phyloP scores from a whole-genome alignment of 352 stramenopile genomes.

The Lagenidium giganteum region DNA sequence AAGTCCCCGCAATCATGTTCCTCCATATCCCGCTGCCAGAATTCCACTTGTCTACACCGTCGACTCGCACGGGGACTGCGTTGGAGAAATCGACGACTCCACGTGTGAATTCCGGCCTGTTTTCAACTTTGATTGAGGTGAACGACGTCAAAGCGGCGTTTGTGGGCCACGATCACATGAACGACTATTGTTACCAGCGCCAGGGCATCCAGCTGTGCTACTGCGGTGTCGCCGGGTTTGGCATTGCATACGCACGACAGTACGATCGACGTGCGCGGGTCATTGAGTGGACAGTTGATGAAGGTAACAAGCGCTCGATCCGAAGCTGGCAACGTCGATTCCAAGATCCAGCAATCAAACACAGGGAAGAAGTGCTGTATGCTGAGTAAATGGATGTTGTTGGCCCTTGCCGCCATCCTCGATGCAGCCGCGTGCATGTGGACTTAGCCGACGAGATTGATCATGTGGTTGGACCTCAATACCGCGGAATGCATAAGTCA shows the following conservation, averaged over 20 bases:
- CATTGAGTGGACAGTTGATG: conserved; percentile 50
- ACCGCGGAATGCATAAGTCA: too few relatives aligned
- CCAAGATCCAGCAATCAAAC: not conserved
- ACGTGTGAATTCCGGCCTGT: conserved; percentile 34
- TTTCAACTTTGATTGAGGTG: conserved; percentile 33
- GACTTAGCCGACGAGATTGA: too few relatives aligned
- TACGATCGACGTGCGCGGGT: conserved; percentile 32
- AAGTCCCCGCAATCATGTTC: conserved; percentile 51
- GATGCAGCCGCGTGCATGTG: too few relatives aligned
- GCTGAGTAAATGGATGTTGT: too few relatives aligned
- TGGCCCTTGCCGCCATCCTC: too few relatives aligned
- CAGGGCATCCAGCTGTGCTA: conserved; percentile 48
- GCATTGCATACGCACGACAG: conserved; percentile 24
- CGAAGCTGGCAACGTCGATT: conserved; percentile 24
- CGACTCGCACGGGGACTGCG: conserved; percentile 28
- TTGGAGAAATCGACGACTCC: conserved; percentile 31
- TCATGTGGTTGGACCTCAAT: too few relatives aligned
- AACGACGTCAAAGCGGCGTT: conserved; percentile 57
- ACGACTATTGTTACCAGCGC: conserved; percentile 45
- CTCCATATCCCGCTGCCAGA: conserved; percentile 60
- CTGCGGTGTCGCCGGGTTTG: conserved; percentile 43
- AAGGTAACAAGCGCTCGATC: conserved; percentile 11
- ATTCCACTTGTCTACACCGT: conserved; percentile 13
- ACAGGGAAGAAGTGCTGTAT: conserved; percentile 11
- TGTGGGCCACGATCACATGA: conserved; percentile 53